Conservation (phyloP, 2,329 filamentous ascomycete species). For the Colletotrichum orchidophilum region DNA sequence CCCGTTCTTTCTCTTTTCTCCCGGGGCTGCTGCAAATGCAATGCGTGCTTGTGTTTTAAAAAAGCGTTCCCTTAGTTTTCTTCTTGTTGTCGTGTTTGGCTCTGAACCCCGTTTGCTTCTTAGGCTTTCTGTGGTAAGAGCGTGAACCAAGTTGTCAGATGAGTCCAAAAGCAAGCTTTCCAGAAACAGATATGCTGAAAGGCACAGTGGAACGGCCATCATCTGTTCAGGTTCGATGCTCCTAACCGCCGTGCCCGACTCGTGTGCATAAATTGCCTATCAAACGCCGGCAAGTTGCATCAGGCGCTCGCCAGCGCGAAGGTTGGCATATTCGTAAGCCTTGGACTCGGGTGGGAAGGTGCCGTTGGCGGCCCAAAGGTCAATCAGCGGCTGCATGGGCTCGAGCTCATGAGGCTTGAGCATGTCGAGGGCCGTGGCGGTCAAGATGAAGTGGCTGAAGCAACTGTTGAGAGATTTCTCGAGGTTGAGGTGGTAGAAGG, state of each 20-base stretch:
- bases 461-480: slow-evolving; percentile 87
- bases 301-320: slow-evolving; percentile 67
- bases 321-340: slow-evolving; percentile 72
- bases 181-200: not conserved
- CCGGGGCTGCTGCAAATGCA: slow-evolving; percentile 31
- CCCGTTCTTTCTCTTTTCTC: slow-evolving; percentile 1
- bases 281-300: slow-evolving; percentile 56
- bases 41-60: slow-evolving; percentile 19
- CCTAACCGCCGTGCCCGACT: not conserved
- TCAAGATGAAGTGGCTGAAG: slow-evolving; percentile 86
- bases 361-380: slow-evolving; percentile 89
- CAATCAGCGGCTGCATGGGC: slow-evolving; percentile 94
- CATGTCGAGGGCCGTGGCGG: slow-evolving; percentile 83
- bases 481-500: slow-evolving; percentile 83
- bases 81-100: slow-evolving; percentile 10
- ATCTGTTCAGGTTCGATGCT: not conserved
- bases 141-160: not conserved
- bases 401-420: slow-evolving; percentile 90
- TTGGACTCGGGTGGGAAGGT: slow-evolving; percentile 82
- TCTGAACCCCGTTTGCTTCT: not conserved
- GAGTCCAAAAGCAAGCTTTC: not conserved
- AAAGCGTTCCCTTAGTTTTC: slow-evolving; percentile 3
- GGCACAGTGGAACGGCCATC: not conserved
- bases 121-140: not conserved
- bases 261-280: slow-evolving; percentile 5